A percentile compares a stretch with the other conserved stretches of the same genome.
Conservation (phyloP, 805 yeast genomes). For the Metschnikowia corniflorae region DNA sequence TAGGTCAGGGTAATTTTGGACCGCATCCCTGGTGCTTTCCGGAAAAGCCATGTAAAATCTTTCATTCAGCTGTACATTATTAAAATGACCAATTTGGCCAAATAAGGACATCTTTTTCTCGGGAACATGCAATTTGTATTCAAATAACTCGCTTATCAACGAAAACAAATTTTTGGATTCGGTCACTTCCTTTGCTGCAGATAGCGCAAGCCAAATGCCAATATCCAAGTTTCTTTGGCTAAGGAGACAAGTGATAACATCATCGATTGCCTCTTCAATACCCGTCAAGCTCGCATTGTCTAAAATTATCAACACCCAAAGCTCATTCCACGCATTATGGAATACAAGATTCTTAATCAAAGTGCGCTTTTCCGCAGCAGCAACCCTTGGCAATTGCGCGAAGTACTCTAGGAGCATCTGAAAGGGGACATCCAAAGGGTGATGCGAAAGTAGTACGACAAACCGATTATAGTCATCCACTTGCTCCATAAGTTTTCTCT, state of each 20-base stretch:
- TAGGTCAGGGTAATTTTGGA: constrained; percentile 1
- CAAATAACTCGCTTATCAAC: constrained; percentile 21
- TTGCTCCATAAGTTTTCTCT: constrained; percentile 19
- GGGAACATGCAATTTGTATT: constrained; percentile 13
- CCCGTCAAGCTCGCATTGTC: constrained; percentile 31
- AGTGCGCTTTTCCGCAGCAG: constrained; percentile 20
- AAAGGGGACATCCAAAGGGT: constrained; percentile 31
- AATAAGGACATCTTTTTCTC: constrained; percentile 6
- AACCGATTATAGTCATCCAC: constrained; percentile 31
- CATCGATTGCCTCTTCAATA: constrained; percentile 35
- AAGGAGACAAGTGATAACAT: constrained; percentile 19
- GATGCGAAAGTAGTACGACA: constrained; percentile 26
- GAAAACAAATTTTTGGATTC: constrained; percentile 14
- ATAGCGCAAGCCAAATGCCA: constrained; percentile 26
- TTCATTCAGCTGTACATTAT: no score
- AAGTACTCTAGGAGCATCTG: constrained; percentile 21
- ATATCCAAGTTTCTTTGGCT: constrained; percentile 20
- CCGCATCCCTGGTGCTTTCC: neutral
- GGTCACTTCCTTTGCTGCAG: constrained; percentile 17
- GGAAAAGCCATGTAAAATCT: no score
- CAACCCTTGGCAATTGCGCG: constrained; percentile 14
- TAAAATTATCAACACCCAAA: constrained; percentile 30
- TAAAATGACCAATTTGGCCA: neutral
- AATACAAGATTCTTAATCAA: constrained; percentile 28
- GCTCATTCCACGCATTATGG: constrained; percentile 27